phyloP scores from a whole-genome alignment of 306 rosid genomes.

The Erythrophleum fordii region DNA sequence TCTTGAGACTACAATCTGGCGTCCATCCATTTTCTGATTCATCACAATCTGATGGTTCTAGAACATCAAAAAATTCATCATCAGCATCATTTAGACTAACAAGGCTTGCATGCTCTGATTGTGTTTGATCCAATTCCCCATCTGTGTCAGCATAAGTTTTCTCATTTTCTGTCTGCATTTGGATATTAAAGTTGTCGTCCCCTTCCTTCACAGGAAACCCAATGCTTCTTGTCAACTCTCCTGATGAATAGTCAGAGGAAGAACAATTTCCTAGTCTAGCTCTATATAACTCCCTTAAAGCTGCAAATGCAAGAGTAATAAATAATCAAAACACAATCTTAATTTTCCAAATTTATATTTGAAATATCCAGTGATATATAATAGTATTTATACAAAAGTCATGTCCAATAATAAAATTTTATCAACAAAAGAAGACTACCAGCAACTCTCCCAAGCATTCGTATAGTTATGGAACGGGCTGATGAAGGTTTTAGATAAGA shows the following conservation, averaged over 20 bases:
- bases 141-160: slow-evolving; percentile 40
- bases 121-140: slow-evolving; percentile 55
- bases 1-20: slow-evolving; percentile 56
- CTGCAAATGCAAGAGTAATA: slow-evolving; percentile 53
- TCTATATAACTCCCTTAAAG: slow-evolving; percentile 76
- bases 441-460: slow-evolving; percentile 93
- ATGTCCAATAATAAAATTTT: slow-evolving; percentile 16
- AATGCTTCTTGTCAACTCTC: slow-evolving; percentile 54
- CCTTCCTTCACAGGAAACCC: slow-evolving; percentile 49
- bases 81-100: slow-evolving; percentile 60
- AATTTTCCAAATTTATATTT: slow-evolving; percentile 14
- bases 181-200: slow-evolving; percentile 48
- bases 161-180: slow-evolving; percentile 43
- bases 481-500: slow-evolving; percentile 77
- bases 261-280: slow-evolving; percentile 60
- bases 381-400: slow-evolving; percentile 13
- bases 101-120: slow-evolving; percentile 58
- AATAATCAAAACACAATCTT: slow-evolving; percentile 33
- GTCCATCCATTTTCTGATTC: slow-evolving; percentile 76
- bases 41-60: slow-evolving; percentile 68
- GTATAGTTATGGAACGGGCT: slow-evolving; percentile 75
- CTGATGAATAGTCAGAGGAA: slow-evolving; percentile 58
- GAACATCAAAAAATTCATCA: slow-evolving; percentile 91
- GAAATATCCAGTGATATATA: slow-evolving; percentile 25
- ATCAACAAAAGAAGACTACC: slow-evolving; percentile 54